phyloP scores from a whole-genome alignment of 345 rosid species.

The Camelina hispida region DNA sequence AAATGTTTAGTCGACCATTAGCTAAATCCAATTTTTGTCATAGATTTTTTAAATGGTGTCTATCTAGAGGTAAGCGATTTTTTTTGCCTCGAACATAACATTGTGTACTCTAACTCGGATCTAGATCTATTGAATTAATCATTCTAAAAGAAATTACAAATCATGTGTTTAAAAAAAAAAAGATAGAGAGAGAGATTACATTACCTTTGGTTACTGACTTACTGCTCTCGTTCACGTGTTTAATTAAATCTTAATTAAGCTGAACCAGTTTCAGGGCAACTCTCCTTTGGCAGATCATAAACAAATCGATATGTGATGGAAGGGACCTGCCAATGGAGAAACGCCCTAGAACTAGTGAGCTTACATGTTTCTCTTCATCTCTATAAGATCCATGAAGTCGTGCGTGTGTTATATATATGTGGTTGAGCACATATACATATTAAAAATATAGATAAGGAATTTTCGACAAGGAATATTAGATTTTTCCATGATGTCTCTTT shows the following conservation, averaged over 20 bases:
- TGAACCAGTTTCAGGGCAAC: conserved; percentile 83
- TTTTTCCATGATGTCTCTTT: conserved; percentile 26
- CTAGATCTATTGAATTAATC: not conserved
- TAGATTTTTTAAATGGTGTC: not conserved
- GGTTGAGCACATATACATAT: not conserved
- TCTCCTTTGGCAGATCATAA: conserved; percentile 81
- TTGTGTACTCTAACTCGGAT: not conserved
- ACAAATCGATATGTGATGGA: conserved; percentile 6
- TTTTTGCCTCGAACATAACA: not conserved
- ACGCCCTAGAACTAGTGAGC: conserved; percentile 67
- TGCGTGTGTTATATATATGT: not conserved
- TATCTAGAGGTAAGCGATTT: not conserved
- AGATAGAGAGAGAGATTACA: conserved; percentile 11
- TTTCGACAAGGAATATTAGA: conserved; percentile 31
- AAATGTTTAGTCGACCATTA: not conserved
- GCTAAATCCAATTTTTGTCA: not conserved
- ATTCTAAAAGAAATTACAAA: not conserved
- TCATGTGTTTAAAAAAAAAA: not conserved
- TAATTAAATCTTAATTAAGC: conserved; percentile 42
- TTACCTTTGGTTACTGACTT: conserved; percentile 20
- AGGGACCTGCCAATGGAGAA: conserved; percentile 70
- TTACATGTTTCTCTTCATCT: conserved; percentile 43
- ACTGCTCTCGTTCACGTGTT: not conserved
- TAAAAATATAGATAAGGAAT: not conserved
- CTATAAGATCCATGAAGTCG: not conserved